These are phyloP conservation scores for Botrytis squamosa DNA, from an alignment of 2,329 filamentous ascomycete genomes.

Conservation along the genomic window DNA sequence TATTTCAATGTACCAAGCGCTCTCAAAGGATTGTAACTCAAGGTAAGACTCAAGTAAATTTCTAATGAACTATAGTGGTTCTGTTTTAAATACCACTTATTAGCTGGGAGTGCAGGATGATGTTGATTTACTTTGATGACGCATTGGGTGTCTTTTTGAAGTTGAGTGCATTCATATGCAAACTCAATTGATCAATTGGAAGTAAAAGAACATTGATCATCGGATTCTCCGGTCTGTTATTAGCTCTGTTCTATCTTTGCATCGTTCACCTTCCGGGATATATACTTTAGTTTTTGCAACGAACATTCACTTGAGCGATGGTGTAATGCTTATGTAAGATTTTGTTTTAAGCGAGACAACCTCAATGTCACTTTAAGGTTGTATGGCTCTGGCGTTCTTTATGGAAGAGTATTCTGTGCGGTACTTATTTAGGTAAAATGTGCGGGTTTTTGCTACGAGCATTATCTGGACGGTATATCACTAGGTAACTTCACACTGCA, in stretches of 20 bases:
- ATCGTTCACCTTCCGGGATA: too few species aligned
- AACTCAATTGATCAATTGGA: neutral
- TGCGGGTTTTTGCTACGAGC: rapidly evolving
- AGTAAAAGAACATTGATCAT: neutral
- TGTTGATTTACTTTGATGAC: neutral
- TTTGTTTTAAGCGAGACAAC: neutral
- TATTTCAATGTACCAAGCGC: neutral
- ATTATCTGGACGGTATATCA: rapidly evolving
- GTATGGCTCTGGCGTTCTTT: neutral
- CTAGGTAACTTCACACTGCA: rapidly evolving
- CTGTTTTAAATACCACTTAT: neutral
- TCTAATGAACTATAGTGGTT: neutral
- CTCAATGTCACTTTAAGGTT: neutral
- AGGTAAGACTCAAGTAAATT: neutral
- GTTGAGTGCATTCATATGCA: neutral
- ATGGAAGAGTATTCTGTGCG: rapidly evolving
- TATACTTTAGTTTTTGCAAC: neutral
- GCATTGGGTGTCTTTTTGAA: neutral
- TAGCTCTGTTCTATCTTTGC: neutral
- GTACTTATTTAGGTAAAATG: rapidly evolving
- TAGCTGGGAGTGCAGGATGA: neutral
- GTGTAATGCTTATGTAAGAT: neutral
- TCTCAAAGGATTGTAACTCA: neutral
- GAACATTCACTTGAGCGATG: neutral
- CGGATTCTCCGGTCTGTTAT: rapidly evolving